Percentiles rank a stretch among this genome's conserved stretches.
Conservation (phyloP, 495 filamentous ascomycete species). For the Aspergillus homomorphus region DNA sequence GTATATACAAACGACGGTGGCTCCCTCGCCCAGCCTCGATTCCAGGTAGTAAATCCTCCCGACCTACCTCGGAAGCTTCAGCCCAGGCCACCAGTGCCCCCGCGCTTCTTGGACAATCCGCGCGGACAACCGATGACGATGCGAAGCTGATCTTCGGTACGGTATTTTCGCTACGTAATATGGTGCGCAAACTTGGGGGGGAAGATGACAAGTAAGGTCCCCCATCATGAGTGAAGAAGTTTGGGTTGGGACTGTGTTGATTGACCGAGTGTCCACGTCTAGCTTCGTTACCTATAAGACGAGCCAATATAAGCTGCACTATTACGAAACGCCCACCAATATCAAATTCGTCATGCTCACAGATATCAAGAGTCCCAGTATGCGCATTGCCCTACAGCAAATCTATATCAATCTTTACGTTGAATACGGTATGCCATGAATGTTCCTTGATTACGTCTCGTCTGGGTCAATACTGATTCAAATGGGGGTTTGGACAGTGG, state of each 20-base stretch:
- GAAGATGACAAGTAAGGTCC: constrained; percentile 68
- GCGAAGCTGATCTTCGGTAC: constrained; percentile 97
- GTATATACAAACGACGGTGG: constrained; percentile 92
- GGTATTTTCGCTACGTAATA: constrained; percentile 91
- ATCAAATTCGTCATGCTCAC: constrained; percentile 97
- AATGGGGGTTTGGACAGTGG: constrained; percentile 52
- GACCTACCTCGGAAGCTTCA: constrained; percentile 29
- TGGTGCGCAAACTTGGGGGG: constrained; percentile 92
- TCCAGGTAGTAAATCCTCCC: constrained; percentile 41
- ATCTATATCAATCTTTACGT: constrained; percentile 98
- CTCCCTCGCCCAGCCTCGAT: constrained; percentile 47
- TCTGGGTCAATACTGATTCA: neutral
- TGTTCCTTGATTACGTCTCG: neutral
- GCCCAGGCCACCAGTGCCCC: constrained; percentile 31
- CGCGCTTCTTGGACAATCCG: constrained; percentile 37
- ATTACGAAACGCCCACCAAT: constrained; percentile 95
- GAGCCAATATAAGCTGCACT: constrained; percentile 94
- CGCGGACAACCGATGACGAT: constrained; percentile 73
- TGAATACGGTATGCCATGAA: constrained; percentile 69
- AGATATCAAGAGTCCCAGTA: constrained; percentile 81
- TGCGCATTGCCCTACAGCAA: constrained; percentile 91
- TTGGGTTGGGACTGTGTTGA: neutral
- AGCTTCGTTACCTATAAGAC: constrained; percentile 90
- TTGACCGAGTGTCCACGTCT: constrained; percentile 11
- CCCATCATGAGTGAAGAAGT: neutral